Conservation (phyloP, 2,329 filamentous ascomycete species). For the Stemphylium beticola region DNA sequence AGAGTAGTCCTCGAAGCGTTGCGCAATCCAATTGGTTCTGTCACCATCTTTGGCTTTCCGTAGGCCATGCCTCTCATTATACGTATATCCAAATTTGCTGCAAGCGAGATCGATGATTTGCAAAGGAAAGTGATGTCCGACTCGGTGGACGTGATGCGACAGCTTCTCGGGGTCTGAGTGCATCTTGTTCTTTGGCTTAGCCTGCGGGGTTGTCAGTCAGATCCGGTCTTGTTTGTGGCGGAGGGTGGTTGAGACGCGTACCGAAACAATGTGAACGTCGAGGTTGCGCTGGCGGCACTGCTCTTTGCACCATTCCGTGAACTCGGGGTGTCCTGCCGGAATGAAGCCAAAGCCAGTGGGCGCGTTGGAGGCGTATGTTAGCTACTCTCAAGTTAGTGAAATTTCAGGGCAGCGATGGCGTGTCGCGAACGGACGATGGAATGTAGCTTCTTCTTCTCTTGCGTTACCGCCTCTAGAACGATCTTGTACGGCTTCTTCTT, state of each 20-base stretch:
- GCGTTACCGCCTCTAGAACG: slow-evolving; percentile 63
- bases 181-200: slow-evolving; percentile 56
- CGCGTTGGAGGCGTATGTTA: slow-evolving; percentile 61
- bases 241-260: slow-evolving; percentile 49
- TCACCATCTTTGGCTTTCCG: slow-evolving; percentile 27
- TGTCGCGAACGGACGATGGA: slow-evolving; percentile 51
- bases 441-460: slow-evolving; percentile 66
- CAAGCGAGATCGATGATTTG: slow-evolving; percentile 65
- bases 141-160: slow-evolving; percentile 65
- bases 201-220: slow-evolving; percentile 31
- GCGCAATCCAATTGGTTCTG: slow-evolving; percentile 40
- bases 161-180: slow-evolving; percentile 59
- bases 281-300: slow-evolving; percentile 61
- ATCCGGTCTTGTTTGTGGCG: not conserved
- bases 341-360: slow-evolving; percentile 68
- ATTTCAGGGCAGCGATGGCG: slow-evolving; percentile 5
- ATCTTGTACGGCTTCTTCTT: slow-evolving; percentile 62
- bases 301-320: slow-evolving; percentile 65
- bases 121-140: slow-evolving; percentile 68
- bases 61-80: slow-evolving; percentile 28
- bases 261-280: slow-evolving; percentile 65
- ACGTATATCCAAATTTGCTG: slow-evolving; percentile 53
- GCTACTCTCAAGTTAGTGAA: slow-evolving; percentile 53
- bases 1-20: slow-evolving; percentile 45
- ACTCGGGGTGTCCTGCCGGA: slow-evolving; percentile 63